These are phyloP conservation scores for Centaurea solstitialis DNA, from an alignment of 129 eudicot species.

Conservation along the genomic window DNA sequence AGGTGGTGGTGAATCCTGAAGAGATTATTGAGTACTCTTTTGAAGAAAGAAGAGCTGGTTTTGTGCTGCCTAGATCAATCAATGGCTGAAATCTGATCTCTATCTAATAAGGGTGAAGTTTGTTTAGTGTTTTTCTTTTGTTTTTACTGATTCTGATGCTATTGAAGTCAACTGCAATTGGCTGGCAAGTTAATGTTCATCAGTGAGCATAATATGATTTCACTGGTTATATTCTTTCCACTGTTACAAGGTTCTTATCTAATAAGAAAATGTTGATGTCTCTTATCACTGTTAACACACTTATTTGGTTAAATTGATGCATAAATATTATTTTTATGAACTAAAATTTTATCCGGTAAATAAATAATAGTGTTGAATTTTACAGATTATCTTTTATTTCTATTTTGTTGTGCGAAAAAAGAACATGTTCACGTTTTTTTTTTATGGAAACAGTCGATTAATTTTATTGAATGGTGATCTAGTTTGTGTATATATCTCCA, in stretches of 20 bases:
- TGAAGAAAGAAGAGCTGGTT: conserved; percentile 88
- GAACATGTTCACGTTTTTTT: background rate
- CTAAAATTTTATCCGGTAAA: too few species aligned
- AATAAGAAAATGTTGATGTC: too few species aligned
- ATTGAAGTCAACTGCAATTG: conserved; percentile 53
- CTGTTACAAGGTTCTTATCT: background rate
- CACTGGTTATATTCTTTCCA: background rate
- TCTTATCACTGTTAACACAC: too few species aligned
- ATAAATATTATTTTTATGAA: too few species aligned
- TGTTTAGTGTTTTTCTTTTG: background rate
- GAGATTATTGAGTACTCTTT: conserved; percentile 82
- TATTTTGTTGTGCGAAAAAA: too few species aligned
- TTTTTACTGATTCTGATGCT: background rate
- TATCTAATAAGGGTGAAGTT: background rate
- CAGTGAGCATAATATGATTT: conserved; percentile 16
- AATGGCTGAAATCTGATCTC: conserved; percentile 36
- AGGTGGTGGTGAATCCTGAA: conserved; percentile 30
- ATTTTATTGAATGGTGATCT: background rate
- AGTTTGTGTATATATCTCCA: background rate
- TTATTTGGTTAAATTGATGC: too few species aligned
- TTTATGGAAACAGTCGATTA: background rate
- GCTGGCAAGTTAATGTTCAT: conserved; percentile 23
- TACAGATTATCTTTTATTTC: too few species aligned
- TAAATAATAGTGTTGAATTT: too few species aligned
- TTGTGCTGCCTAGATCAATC: conserved; percentile 51